Percentiles rank a stretch among this genome's conserved stretches.
phyloP scores from a whole-genome alignment of 2,329 filamentous ascomycete genomes.

The Macroventuria anomochaeta region DNA sequence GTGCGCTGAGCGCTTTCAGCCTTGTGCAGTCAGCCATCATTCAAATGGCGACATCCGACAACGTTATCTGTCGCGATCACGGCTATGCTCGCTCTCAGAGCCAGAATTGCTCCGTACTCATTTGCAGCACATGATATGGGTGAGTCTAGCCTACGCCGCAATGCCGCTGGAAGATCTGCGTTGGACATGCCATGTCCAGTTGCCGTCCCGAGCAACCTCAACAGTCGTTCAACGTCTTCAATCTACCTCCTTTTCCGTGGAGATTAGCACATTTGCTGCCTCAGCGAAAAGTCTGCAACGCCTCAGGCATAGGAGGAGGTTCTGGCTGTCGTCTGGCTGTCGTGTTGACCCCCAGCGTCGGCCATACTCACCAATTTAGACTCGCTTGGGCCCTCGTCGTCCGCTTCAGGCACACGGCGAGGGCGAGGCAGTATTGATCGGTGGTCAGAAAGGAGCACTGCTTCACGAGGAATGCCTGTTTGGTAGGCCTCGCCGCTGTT shows the following conservation, averaged over 20 bases:
- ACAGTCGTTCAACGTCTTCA: constrained; percentile 4
- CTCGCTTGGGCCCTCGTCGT: constrained; percentile 32
- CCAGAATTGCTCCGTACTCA: constrained; percentile 11
- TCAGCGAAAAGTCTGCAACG: constrained; percentile 21
- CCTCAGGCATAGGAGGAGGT: constrained; percentile 16
- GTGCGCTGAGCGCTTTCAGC: constrained; percentile 19
- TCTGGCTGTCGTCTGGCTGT: constrained; percentile 18
- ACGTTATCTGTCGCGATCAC: constrained; percentile 30
- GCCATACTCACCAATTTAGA: constrained; percentile 29
- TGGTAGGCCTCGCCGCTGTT: constrained; percentile 18
- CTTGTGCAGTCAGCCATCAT: constrained; percentile 23
- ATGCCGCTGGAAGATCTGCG: constrained; percentile 23
- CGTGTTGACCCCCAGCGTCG: constrained; percentile 33
- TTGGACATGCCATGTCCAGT: constrained; percentile 21
- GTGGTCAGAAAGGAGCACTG: constrained; percentile 20
- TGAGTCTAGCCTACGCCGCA: constrained; percentile 21
- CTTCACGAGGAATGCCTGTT: constrained; percentile 34
- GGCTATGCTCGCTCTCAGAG: constrained; percentile 17
- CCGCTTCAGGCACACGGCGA: constrained; percentile 19
- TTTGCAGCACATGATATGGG: constrained; percentile 21
- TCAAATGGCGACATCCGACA: constrained; percentile 23
- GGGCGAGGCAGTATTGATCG: constrained; percentile 36
- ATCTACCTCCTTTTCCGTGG: constrained; percentile 9
- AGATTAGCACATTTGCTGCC: constrained; percentile 21
- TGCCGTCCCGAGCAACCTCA: constrained; percentile 22